Evolutionary conservation across 2,329 filamentous ascomycete species (phyloP), one percentile per base, ranked within the genome.

Genomic region (Xylariaceae sp.): DNA sequence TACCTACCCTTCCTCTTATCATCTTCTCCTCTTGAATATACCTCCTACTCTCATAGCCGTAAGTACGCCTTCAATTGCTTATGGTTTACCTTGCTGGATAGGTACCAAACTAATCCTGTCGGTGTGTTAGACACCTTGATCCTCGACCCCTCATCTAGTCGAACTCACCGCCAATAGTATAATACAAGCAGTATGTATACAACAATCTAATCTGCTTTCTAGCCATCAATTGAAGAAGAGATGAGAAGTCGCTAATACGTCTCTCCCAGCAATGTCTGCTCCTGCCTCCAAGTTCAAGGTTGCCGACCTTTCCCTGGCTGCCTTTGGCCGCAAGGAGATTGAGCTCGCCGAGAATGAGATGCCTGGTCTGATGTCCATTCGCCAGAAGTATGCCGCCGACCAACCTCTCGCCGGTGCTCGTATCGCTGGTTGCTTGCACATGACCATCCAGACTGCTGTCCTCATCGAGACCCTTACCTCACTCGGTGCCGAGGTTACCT

Each of bases 401-500:
- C 91, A 97, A 81, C 93, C 93, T 60, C 81, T 98, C 63, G 85
- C 85, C 67, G 90, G 91, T 68, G 89, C 90, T 68, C 86, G 91
- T 64, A 96, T 98, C 69, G 93, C 93, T 61, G 93, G 93, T 66
- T 97, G 93, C 75, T 78, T 97, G 68, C 90, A 96, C 85, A 96
- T 95, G 91, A 97, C 93, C 68, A 97, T 98, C 75, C 93, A 98
- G 79, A 98, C 93, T 54, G 93, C 93, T 60, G 93, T 98, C 65
- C 85, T 98, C 63, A 98, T 98, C 72, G 93, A 98, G 84, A 98
- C 93, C 55, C 84, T 98, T 66, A 87, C 79, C 63, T 77, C 85
- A 57, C 89, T 98, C 62, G 93, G 93, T 74, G 93, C 93, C 62
- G 93, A 97, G 81, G 87, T 97, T 61, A 98, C 93, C 66, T 97